These are phyloP conservation scores for Quercus aquifolioides DNA, from an alignment of 306 rosid species.

Conservation along the genomic window DNA sequence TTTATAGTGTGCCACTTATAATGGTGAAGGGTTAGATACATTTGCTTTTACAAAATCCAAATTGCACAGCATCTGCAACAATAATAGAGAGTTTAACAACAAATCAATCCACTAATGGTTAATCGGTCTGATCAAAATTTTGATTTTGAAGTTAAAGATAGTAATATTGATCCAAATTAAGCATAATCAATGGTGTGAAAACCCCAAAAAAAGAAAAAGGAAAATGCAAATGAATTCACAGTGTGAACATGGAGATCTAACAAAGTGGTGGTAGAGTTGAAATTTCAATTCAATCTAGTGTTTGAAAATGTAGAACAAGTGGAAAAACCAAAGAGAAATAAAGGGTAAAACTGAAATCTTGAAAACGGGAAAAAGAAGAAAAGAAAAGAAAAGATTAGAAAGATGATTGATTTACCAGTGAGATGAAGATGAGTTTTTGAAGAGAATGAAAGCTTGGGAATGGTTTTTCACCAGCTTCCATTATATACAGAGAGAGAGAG, in stretches of 20 bases:
- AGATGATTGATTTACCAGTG: conserved; percentile 34
- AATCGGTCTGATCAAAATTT: neutral
- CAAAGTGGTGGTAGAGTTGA: no score
- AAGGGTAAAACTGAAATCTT: no score
- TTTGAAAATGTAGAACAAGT: neutral
- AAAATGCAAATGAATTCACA: neutral
- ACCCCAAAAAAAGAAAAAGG: conserved; percentile 10
- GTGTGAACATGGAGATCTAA: no score
- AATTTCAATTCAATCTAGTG: neutral
- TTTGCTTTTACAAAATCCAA: conserved; percentile 22
- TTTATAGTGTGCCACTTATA: conserved; percentile 22
- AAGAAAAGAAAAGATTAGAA: no score
- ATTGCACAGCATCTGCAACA: conserved; percentile 44
- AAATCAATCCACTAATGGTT: neutral
- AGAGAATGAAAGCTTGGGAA: conserved; percentile 11
- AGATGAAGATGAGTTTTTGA: conserved; percentile 29
- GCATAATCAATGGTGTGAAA: neutral
- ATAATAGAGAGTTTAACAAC: neutral
- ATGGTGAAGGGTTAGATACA: conserved; percentile 35
- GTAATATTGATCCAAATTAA: neutral
- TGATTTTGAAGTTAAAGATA: neutral
- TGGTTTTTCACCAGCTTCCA: neutral
- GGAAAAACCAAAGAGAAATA: neutral
- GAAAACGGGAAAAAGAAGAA: no score
- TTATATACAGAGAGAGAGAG: neutral